These are phyloP conservation scores for Aspergillus pseudoterreus DNA, from an alignment of 2,329 filamentous ascomycete species.

Conservation along the genomic window DNA sequence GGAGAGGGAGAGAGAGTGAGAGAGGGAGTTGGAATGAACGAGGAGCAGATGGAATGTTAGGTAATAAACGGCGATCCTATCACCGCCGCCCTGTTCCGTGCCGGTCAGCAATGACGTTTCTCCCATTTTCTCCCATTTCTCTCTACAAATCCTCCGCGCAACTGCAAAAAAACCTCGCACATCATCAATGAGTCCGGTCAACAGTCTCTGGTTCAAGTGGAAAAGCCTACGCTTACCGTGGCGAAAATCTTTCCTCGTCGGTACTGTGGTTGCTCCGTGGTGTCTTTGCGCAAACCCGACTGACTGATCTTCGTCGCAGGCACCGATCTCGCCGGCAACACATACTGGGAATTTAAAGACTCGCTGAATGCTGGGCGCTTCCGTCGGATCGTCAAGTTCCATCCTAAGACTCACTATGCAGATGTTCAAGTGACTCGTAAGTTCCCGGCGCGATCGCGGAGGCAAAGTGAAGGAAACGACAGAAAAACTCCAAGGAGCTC, in stretches of 20 bases:
- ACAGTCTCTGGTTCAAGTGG: conserved; percentile 59
- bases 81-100: conserved; percentile 1
- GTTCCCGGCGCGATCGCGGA: conserved; percentile 10
- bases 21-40: neutral
- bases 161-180: too few relatives aligned
- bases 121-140: neutral
- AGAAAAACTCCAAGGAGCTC: neutral
- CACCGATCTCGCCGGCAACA: conserved; percentile 60
- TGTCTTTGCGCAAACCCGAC: neutral
- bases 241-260: conserved; percentile 57
- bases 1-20: neutral
- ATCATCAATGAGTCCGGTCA: conserved; percentile 36
- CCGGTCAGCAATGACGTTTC: conserved; percentile 4
- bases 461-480: neutral
- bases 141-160: neutral
- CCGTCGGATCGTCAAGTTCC: conserved; percentile 58
- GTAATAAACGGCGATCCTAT: conserved; percentile 1
- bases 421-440: conserved; percentile 60
- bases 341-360: conserved; percentile 65
- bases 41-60: neutral
- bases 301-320: conserved; percentile 38
- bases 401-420: conserved; percentile 50
- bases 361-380: conserved; percentile 50
- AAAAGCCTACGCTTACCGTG: conserved; percentile 60
- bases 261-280: conserved; percentile 31